phyloP scores from a whole-genome alignment of 495 filamentous ascomycete species.

The Hyphodiscus hymeniophilus region DNA sequence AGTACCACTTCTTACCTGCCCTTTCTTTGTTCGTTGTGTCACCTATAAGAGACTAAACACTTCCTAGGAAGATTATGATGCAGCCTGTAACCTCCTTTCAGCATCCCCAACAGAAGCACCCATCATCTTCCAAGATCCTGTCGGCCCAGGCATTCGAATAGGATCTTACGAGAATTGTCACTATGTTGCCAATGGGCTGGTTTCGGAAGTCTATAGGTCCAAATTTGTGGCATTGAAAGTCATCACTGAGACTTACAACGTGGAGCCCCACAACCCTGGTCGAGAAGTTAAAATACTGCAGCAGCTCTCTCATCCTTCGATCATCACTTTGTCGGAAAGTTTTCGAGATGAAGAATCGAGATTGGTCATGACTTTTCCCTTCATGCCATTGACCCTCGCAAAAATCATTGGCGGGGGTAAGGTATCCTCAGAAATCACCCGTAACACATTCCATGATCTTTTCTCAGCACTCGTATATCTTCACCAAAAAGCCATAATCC shows the following conservation, averaged over 20 bases:
- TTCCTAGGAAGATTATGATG: constrained; percentile 37
- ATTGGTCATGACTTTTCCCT: constrained; percentile 78
- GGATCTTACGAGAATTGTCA: constrained; percentile 64
- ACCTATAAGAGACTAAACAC: too few relatives aligned
- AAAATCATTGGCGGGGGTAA: constrained; percentile 44
- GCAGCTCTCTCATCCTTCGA: constrained; percentile 26
- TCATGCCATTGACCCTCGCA: constrained; percentile 62
- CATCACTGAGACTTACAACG: constrained; percentile 62
- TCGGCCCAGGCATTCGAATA: constrained; percentile 44
- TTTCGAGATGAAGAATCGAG: constrained; percentile 63
- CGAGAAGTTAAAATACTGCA: constrained; percentile 61
- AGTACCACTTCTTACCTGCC: not conserved
- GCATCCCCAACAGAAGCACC: not conserved
- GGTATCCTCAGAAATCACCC: constrained; percentile 35
- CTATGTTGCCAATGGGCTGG: constrained; percentile 66
- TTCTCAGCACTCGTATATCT: constrained; percentile 66
- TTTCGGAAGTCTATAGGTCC: constrained; percentile 67
- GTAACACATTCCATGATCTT: constrained; percentile 50
- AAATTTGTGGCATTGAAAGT: constrained; percentile 73
- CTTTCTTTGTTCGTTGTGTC: not conserved
- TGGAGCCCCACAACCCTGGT: constrained; percentile 69
- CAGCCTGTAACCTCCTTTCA: constrained; percentile 23
- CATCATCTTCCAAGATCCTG: not conserved
- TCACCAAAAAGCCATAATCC: constrained; percentile 70
- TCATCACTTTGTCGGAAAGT: constrained; percentile 61